These are phyloP conservation scores for Chlorophyllum brunneum DNA, from an alignment of 768 basidiomycete species.

Conservation along the genomic window DNA sequence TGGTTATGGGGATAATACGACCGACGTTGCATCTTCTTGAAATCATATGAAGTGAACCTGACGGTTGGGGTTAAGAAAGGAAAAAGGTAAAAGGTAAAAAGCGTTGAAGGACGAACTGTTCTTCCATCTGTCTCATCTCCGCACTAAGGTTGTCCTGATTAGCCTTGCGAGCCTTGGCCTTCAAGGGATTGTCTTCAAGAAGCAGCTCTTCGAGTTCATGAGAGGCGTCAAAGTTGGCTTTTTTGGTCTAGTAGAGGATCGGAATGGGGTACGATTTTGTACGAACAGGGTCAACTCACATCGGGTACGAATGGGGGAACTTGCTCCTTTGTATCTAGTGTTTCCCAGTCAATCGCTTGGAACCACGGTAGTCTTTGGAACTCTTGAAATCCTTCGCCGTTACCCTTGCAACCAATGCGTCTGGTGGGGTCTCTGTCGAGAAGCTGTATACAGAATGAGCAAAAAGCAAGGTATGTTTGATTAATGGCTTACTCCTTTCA, in stretches of 20 bases:
- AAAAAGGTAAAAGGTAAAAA: slow-evolving; percentile 6
- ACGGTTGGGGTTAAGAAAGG: slow-evolving; percentile 1
- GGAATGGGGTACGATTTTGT: slow-evolving; percentile 12
- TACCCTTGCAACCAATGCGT: slow-evolving; percentile 78
- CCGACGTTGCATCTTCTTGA: slow-evolving; percentile 85
- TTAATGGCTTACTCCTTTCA: slow-evolving; percentile 67
- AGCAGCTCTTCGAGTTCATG: slow-evolving; percentile 96
- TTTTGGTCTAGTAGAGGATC: slow-evolving; percentile 69
- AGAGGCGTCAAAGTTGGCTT: slow-evolving; percentile 98
- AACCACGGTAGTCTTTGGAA: slow-evolving; percentile 87
- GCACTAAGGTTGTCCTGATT: slow-evolving; percentile 85
- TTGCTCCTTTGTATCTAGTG: slow-evolving; percentile 70
- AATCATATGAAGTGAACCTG: slow-evolving; percentile 92
- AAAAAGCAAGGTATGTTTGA: not conserved
- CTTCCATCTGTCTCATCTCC: slow-evolving; percentile 98
- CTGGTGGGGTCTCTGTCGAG: slow-evolving; percentile 81
- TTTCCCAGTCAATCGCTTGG: slow-evolving; percentile 82
- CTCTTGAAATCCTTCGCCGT: slow-evolving; percentile 78
- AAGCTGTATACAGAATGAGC: slow-evolving; percentile 45
- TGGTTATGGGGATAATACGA: slow-evolving; percentile 90
- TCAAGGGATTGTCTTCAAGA: slow-evolving; percentile 94
- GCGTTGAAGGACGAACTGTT: slow-evolving; percentile 60
- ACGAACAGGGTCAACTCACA: slow-evolving; percentile 36
- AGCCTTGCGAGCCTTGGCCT: slow-evolving; percentile 88
- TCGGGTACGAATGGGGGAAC: slow-evolving; percentile 89